These are phyloP conservation scores for Dalbergia cultrata DNA, from an alignment of 306 rosid species.

Conservation along the genomic window DNA sequence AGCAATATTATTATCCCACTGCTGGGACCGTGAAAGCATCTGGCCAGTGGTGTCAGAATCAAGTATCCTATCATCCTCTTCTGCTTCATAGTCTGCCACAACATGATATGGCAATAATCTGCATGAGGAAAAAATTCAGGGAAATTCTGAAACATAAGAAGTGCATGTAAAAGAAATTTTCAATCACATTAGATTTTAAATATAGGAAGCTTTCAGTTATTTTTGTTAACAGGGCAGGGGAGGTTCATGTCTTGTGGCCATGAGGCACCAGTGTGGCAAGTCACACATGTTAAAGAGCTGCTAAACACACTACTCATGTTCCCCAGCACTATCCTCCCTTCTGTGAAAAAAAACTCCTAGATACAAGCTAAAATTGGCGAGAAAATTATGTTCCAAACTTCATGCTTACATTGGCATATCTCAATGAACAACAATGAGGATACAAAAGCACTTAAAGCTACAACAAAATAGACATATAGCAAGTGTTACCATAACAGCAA, in stretches of 20 bases:
- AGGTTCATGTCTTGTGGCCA: too few species aligned
- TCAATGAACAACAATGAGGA: conserved; percentile 21
- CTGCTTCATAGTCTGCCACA: conserved; percentile 98
- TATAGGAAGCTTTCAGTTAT: not conserved
- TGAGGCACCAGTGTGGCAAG: not conserved
- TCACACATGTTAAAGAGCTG: not conserved
- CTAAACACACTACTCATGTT: too few species aligned
- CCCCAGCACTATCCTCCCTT: not conserved
- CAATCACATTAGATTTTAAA: conserved; percentile 16
- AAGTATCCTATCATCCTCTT: conserved; percentile 96
- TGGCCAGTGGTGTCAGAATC: conserved; percentile 95
- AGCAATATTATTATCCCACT: conserved; percentile 95
- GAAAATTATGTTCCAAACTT: not conserved
- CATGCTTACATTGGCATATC: conserved; percentile 20
- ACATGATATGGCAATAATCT: conserved; percentile 96
- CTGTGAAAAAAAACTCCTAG: not conserved
- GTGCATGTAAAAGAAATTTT: conserved; percentile 15
- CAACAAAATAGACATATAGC: not conserved
- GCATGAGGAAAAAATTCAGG: conserved; percentile 46
- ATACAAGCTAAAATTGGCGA: not conserved
- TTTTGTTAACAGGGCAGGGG: not conserved
- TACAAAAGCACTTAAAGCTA: not conserved
- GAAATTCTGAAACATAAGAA: conserved; percentile 37
- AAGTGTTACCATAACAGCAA: not conserved
- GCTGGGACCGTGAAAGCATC: conserved; percentile 94